phyloP scores from a whole-genome alignment of 2,329 filamentous ascomycete species.

The Cladosporium sp. region DNA sequence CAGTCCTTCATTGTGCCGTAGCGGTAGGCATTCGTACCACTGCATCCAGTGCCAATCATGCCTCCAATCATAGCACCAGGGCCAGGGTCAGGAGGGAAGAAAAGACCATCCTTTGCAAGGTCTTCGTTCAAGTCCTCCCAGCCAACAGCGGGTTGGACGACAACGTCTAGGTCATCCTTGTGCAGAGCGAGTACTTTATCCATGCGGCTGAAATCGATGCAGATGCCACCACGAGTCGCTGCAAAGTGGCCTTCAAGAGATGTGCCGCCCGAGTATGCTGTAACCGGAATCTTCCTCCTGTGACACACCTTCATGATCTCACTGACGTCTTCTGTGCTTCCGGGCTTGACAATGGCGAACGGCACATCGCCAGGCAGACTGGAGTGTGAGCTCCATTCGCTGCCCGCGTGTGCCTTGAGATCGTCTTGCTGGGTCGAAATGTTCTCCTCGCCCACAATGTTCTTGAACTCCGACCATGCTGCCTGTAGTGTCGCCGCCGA shows the following conservation, averaged over 20 bases:
- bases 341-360: conserved; percentile 69
- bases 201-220: conserved; percentile 83
- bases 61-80: conserved; percentile 90
- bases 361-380: conserved; percentile 40
- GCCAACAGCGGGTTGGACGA: conserved; percentile 64
- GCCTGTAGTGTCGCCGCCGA: conserved; percentile 57
- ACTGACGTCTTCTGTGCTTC: conserved; percentile 77
- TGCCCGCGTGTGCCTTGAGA: conserved; percentile 55
- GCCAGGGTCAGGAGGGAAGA: conserved; percentile 89
- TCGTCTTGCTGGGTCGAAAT: conserved; percentile 56
- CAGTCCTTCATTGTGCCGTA: conserved; percentile 95
- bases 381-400: conserved; percentile 59
- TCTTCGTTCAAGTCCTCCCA: conserved; percentile 84
- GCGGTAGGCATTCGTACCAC: conserved; percentile 82
- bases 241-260: conserved; percentile 87
- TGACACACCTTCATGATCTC: conserved; percentile 86
- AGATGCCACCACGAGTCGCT: conserved; percentile 75
- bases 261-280: conserved; percentile 81
- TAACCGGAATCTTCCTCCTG: conserved; percentile 73
- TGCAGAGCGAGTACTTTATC: conserved; percentile 73
- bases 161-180: conserved; percentile 60
- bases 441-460: conserved; percentile 59
- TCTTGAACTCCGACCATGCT: conserved; percentile 60
- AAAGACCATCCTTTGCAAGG: conserved; percentile 66
- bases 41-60: conserved; percentile 75